Percentiles rank a stretch among this genome's conserved stretches.
phyloP scores from a whole-genome alignment of 2,329 filamentous ascomycete species.

The Trichoderma pleuroti region DNA sequence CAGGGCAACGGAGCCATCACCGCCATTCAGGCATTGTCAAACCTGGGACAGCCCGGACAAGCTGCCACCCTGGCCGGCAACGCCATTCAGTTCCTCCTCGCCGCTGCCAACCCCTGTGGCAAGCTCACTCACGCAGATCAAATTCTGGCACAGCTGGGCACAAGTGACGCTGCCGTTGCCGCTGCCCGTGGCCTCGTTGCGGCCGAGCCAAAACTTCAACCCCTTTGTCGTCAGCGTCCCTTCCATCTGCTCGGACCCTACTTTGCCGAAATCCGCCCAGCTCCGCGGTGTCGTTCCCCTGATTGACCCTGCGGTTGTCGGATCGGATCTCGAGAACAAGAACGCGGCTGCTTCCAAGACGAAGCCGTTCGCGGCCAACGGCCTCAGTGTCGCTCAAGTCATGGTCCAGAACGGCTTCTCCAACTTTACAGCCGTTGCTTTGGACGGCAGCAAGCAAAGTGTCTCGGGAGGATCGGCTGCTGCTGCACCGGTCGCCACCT shows the following conservation, averaged over 20 bases:
- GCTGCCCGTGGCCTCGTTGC: conserved; percentile 6
- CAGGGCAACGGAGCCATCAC: conserved; percentile 9
- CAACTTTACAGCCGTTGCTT: neutral
- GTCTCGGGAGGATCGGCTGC: neutral
- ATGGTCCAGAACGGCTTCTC: conserved; percentile 9
- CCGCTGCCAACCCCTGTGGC: conserved; percentile 8
- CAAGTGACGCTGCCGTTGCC: conserved; percentile 1
- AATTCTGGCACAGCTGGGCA: neutral
- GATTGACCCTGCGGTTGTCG: conserved; percentile 5
- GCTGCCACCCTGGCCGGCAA: neutral
- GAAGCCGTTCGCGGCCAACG: neutral
- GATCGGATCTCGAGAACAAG: conserved; percentile 9
- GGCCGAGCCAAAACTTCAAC: conserved; percentile 14
- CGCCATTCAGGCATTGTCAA: neutral
- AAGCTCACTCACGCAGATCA: conserved; percentile 7
- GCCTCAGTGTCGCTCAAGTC: conserved; percentile 9
- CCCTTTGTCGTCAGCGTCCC: conserved; percentile 7
- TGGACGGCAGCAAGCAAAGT: neutral
- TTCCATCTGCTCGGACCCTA: conserved; percentile 4
- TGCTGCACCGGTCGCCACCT: neutral
- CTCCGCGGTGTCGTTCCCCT: conserved; percentile 3
- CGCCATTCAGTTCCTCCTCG: neutral
- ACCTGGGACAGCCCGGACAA: conserved; percentile 2
- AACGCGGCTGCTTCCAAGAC: conserved; percentile 2
- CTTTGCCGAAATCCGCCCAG: neutral